Percentiles rank a stretch among this genome's conserved stretches.
Conservation (phyloP, 805 yeast genomes). For the Hanseniaspora lachancei region DNA sequence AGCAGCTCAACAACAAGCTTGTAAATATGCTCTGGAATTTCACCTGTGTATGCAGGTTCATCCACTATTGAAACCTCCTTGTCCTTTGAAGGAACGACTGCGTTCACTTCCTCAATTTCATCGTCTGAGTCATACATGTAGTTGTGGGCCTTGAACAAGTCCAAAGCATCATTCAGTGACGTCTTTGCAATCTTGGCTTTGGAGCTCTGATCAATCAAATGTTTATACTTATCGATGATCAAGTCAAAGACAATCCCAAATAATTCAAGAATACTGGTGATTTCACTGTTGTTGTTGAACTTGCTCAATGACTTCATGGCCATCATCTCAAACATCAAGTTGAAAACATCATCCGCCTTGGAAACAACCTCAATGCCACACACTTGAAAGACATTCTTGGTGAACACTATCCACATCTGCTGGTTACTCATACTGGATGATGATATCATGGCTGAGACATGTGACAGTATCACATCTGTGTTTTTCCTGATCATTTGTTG, state of each 20-base stretch:
- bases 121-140: neutral
- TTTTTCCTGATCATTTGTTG: neutral
- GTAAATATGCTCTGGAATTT: neutral
- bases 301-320: neutral
- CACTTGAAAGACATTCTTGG: neutral
- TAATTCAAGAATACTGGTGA: neutral
- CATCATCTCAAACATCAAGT: constrained; percentile 2
- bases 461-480: constrained; percentile 3
- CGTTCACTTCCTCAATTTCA: neutral
- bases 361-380: constrained; percentile 7
- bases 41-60: neutral
- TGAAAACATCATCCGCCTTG: constrained; percentile 2
- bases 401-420: neutral
- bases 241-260: neutral
- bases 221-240: neutral
- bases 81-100: neutral
- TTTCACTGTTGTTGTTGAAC: neutral
- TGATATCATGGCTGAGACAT: neutral
- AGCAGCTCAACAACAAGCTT: neutral
- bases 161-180: neutral
- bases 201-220: neutral
- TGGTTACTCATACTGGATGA: neutral
- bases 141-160: neutral
- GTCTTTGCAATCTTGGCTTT: neutral
- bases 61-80: neutral